Conservation (phyloP, 2,329 filamentous ascomycete species). For the Microcyclosporella mali region DNA sequence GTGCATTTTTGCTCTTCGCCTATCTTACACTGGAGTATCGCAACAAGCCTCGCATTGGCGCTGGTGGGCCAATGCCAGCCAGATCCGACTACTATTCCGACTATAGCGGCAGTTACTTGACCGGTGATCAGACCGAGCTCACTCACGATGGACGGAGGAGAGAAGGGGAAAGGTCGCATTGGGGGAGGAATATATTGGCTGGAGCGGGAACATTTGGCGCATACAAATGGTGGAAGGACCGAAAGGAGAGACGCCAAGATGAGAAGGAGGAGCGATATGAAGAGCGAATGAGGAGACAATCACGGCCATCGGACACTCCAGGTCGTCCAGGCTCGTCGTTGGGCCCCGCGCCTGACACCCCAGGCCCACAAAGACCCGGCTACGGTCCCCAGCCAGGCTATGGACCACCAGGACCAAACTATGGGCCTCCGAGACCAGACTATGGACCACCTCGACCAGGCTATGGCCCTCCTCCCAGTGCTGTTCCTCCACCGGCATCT, state of each 20-base stretch:
- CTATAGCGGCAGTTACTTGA: constrained; percentile 26
- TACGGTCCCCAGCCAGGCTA: constrained; percentile 5
- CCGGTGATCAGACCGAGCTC: constrained; percentile 53
- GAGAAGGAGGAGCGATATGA: constrained; percentile 8
- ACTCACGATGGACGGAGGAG: constrained; percentile 35
- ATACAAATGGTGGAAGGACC: constrained; percentile 50
- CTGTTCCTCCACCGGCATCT: constrained; percentile 5
- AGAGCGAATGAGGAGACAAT: constrained; percentile 3
- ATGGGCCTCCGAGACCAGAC: background rate
- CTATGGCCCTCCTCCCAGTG: constrained; percentile 9
- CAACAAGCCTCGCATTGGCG: constrained; percentile 40
- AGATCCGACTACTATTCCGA: constrained; percentile 25
- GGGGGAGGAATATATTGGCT: constrained; percentile 44
- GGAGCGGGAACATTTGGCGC: constrained; percentile 53
- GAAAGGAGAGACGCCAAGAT: constrained; percentile 31
- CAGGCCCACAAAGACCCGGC: constrained; percentile 1
- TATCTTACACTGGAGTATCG: constrained; percentile 71
- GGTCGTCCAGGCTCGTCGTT: constrained; percentile 14
- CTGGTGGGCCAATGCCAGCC: constrained; percentile 10
- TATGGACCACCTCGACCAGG: background rate
- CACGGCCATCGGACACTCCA: constrained; percentile 11
- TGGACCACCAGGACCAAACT: background rate
- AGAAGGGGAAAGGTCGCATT: constrained; percentile 25
- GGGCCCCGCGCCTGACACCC: constrained; percentile 6
- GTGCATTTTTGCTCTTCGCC: constrained; percentile 61